Evolutionary conservation across 257 asterid genomes (phyloP).

Genomic region (Solanum tarapatanum): DNA sequence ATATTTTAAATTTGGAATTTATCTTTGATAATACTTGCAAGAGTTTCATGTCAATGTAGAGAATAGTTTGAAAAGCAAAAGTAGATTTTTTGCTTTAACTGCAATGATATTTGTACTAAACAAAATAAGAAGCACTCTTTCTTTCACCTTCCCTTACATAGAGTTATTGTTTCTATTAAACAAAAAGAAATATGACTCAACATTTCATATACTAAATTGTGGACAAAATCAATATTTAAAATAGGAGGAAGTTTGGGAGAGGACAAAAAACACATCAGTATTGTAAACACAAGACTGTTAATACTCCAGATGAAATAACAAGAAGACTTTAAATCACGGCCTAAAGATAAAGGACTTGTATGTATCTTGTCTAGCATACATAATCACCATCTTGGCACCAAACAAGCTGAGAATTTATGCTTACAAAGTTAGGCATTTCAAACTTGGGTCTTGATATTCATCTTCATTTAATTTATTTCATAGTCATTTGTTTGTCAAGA

Average conservation of each 20-base stretch:
- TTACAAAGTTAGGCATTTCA: background rate
- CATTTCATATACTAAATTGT: background rate
- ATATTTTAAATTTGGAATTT: too few species aligned
- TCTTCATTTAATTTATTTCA: background rate
- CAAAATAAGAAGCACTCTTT: background rate
- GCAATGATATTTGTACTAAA: too few species aligned
- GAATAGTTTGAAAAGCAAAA: too few species aligned
- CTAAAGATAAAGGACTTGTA: background rate
- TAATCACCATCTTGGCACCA: background rate
- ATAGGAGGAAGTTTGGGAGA: background rate
- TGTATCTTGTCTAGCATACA: background rate
- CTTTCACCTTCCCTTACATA: background rate
- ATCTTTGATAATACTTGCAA: background rate
- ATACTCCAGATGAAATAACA: too few species aligned
- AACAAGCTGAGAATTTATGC: background rate
- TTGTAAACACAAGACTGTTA: background rate
- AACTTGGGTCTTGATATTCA: background rate
- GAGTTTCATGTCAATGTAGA: background rate
- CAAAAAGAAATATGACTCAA: background rate
- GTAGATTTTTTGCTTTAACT: background rate
- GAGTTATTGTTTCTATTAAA: background rate
- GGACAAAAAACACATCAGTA: background rate
- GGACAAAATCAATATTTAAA: background rate
- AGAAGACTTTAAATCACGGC: background rate
- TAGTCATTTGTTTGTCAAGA: background rate